phyloP scores from a whole-genome alignment of 169 alveolate species.

The Cryptosporidium sp. region DNA sequence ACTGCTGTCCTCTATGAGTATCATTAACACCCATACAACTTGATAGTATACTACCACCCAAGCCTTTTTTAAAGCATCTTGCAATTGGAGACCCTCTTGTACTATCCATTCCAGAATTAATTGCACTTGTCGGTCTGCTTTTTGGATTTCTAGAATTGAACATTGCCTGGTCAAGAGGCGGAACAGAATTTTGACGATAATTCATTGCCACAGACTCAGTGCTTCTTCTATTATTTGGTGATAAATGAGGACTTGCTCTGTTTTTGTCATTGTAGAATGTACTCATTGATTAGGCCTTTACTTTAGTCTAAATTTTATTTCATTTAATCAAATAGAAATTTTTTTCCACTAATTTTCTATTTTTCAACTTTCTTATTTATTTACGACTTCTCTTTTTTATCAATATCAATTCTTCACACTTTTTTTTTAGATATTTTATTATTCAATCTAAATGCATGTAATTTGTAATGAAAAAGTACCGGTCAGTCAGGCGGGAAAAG shows the following conservation, averaged over 20 bases:
- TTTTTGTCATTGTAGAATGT: slow-evolving; percentile 13
- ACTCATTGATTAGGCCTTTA: slow-evolving; percentile 23
- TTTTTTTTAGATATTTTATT: slow-evolving; percentile 20
- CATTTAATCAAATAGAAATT: background rate
- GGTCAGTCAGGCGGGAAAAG: slow-evolving; percentile 44
- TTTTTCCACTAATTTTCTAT: background rate
- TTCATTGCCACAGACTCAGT: slow-evolving; percentile 17
- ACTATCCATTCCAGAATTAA: slow-evolving; percentile 14
- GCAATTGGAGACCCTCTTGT: slow-evolving; percentile 48
- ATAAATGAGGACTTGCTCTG: slow-evolving; percentile 18
- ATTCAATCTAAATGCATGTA: slow-evolving; percentile 54
- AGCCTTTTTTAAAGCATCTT: slow-evolving; percentile 38
- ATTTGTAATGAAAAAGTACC: slow-evolving; percentile 32
- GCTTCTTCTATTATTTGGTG: slow-evolving; percentile 42
- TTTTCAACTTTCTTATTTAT: background rate
- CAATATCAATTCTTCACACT: slow-evolving; percentile 27
- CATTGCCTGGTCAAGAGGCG: slow-evolving; percentile 41
- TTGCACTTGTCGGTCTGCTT: slow-evolving; percentile 8
- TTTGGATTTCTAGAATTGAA: background rate
- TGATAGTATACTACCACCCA: slow-evolving; percentile 55
- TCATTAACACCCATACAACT: slow-evolving; percentile 54
- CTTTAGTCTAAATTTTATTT: background rate
- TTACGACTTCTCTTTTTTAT: slow-evolving; percentile 1
- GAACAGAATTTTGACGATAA: slow-evolving; percentile 59
- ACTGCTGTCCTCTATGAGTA: slow-evolving; percentile 23